Base-by-base conservation (phyloP, 139 green algal genomes). In the Limnomonas spitsbergensis region DNA sequence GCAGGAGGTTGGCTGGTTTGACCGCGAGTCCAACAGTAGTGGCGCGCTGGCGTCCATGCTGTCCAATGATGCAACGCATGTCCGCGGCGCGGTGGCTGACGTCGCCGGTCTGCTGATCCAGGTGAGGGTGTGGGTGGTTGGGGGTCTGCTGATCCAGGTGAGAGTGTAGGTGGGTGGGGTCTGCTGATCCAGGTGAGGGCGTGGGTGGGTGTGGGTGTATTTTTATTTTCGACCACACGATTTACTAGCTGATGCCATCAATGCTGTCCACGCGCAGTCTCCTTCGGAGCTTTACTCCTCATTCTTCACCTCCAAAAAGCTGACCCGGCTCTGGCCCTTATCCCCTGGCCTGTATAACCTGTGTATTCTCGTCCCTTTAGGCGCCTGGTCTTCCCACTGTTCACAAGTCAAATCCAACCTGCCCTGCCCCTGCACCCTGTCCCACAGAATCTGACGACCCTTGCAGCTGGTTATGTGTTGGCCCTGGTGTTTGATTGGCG, bases 401-500 rank as follows among this genome's bases (percentile, higher is more conserved):
- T n/a, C n/a, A n/a, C n/a, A n/a, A n/a, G n/a, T n/a, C n/a, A n/a
- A n/a, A n/a, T n/a, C n/a, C n/a, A n/a, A n/a, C n/a, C n/a, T n/a
- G n/a, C n/a, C n/a, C n/a, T n/a, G n/a, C n/a, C n/a, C n/a, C n/a
- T n/a, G n/a, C n/a, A n/a, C n/a, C n/a, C n/a, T n/a, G n/a, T n/a
- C n/a, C n/a, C 38, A 2, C 82, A 84, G 76, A 87, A 87, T 61
- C n/a, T 87, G 32, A 40, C 72, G 0, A 68, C 40, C 40, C 74
- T 84, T 40, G 47, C 70, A 1, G 40, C 72, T 1, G 78, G 78
- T 29, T 82, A 82, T 38, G 6, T 72, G 20, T 67, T 91, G 40
- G 81, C 90, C 14, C 91, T 95, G 67, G 80, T 84, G 34, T 83
- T 85, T 61, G 76, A 81, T 68, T 96, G 91, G 91, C 84, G 88